Conservation (phyloP, 2,329 filamentous ascomycete species). For the Neophaeococcomyces mojaviensis region DNA sequence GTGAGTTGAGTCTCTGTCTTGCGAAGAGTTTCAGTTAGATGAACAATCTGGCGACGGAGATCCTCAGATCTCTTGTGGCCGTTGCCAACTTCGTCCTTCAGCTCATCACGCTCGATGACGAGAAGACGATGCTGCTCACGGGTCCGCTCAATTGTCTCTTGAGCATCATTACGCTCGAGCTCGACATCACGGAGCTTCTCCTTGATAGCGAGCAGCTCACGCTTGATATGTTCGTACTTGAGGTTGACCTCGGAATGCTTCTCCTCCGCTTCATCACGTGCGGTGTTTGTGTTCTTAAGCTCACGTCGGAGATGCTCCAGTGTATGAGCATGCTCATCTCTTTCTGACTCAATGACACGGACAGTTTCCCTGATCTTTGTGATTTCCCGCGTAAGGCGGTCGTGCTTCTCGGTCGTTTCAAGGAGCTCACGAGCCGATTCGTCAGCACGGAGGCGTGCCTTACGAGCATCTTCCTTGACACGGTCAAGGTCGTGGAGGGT, state of each 20-base stretch:
- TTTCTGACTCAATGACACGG: slow-evolving; percentile 24
- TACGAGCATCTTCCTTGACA: slow-evolving; percentile 25
- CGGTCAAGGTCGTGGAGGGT: slow-evolving; percentile 24
- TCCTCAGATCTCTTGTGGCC: slow-evolving; percentile 22
- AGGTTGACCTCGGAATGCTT: slow-evolving; percentile 20
- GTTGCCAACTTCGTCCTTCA: slow-evolving; percentile 23
- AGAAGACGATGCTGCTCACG: slow-evolving; percentile 23
- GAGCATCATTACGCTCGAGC: slow-evolving; percentile 21
- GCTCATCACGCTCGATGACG: slow-evolving; percentile 23
- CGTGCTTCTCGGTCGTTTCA: slow-evolving; percentile 22
- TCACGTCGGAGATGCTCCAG: slow-evolving; percentile 25
- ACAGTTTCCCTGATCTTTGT: slow-evolving; percentile 23
- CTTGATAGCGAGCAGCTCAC: slow-evolving; percentile 22
- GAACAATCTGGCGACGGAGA: slow-evolving; percentile 19
- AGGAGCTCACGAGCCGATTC: slow-evolving; percentile 23
- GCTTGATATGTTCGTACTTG: slow-evolving; percentile 22
- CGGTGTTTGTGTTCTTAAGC: slow-evolving; percentile 22
- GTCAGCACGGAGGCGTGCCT: slow-evolving; percentile 19
- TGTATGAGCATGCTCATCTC: slow-evolving; percentile 24
- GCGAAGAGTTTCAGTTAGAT: slow-evolving; percentile 19
- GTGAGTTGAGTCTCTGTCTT: slow-evolving; percentile 2
- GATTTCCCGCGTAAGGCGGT: slow-evolving; percentile 22
- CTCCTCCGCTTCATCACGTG: slow-evolving; percentile 22
- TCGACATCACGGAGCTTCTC: slow-evolving; percentile 23
- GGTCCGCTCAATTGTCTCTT: slow-evolving; percentile 20